Percentiles rank a stretch among this genome's conserved stretches.
phyloP scores from a whole-genome alignment of 352 stramenopile genomes.

The Pythium grandisporangium region DNA sequence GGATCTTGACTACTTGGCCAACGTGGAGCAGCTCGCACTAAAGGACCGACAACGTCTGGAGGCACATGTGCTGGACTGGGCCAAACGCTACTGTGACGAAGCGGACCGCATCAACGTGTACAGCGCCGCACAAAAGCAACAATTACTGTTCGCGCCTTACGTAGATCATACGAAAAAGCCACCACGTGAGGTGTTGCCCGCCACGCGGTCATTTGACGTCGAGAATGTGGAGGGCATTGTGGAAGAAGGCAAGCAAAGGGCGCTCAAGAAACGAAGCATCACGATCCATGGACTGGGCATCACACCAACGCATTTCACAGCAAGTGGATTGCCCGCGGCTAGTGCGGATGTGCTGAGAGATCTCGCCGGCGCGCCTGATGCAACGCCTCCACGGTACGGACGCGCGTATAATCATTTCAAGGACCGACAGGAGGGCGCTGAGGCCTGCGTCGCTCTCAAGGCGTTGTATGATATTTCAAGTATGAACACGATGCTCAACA shows the following conservation, averaged over 20 bases:
- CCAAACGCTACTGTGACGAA: conserved; percentile 87
- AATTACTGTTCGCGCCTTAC: conserved; percentile 95
- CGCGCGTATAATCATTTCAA: conserved; percentile 92
- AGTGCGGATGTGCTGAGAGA: conserved; percentile 92
- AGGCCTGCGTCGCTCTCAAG: conserved; percentile 93
- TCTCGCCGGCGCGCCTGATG: conserved; percentile 88
- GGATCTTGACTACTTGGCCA: conserved; percentile 84
- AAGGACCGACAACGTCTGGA: conserved; percentile 81
- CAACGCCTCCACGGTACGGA: conserved; percentile 56
- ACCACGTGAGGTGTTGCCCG: conserved; percentile 48
- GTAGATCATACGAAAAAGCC: conserved; percentile 58
- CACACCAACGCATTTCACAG: conserved; percentile 88
- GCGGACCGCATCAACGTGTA: conserved; percentile 94
- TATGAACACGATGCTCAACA: conserved; percentile 99
- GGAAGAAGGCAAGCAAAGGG: conserved; percentile 55
- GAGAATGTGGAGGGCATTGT: conserved; percentile 72
- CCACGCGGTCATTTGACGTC: conserved; percentile 69
- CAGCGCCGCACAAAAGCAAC: conserved; percentile 90
- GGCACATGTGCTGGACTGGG: conserved; percentile 89
- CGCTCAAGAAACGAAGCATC: conserved; percentile 77
- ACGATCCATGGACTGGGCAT: conserved; percentile 89
- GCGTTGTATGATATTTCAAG: conserved; percentile 93
- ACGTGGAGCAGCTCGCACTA: conserved; percentile 87
- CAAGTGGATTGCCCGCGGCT: conserved; percentile 86
- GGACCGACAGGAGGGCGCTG: conserved; percentile 84